These are phyloP conservation scores for Hyphodiscus sp. DNA, from an alignment of 2,329 filamentous ascomycete genomes.

Conservation along the genomic window DNA sequence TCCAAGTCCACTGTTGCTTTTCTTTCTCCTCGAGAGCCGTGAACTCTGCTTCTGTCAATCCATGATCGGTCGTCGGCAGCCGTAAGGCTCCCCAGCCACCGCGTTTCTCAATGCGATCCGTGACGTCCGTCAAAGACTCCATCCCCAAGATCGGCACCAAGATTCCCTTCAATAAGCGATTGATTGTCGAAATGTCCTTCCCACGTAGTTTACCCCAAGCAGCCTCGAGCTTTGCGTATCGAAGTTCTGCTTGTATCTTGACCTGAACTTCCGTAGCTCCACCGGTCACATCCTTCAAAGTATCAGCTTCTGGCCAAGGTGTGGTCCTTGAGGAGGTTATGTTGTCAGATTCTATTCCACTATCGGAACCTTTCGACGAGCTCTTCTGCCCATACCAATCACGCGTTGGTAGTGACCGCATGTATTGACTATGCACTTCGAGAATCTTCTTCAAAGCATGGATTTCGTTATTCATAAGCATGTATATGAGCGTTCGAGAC, in stretches of 20 bases:
- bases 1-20: conserved; percentile 8
- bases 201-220: conserved; percentile 8
- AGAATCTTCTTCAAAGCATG: background rate
- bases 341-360: background rate
- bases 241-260: conserved; percentile 7
- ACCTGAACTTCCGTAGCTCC: conserved; percentile 1
- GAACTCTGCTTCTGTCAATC: conserved; percentile 1
- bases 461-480: background rate
- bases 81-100: conserved; percentile 5
- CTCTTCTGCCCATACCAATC: conserved; percentile 4
- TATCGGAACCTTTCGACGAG: background rate
- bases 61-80: background rate
- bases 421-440: conserved; percentile 4
- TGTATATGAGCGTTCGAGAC: background rate
- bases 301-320: conserved; percentile 7
- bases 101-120: conserved; percentile 8
- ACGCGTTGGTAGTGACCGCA: conserved; percentile 4
- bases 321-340: background rate
- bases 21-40: conserved; percentile 5
- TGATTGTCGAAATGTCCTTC: conserved; percentile 4
- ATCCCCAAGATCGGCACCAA: conserved; percentile 7
- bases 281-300: conserved; percentile 1
- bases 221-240: conserved; percentile 10
- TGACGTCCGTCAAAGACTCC: conserved; percentile 8
- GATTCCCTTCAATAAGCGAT: conserved; percentile 5